Evolutionary conservation across 176 grass and related monocot genomes (phyloP), one percentile per base, ranked within the genome.

Genomic region (Coix lacrymajobi): DNA sequence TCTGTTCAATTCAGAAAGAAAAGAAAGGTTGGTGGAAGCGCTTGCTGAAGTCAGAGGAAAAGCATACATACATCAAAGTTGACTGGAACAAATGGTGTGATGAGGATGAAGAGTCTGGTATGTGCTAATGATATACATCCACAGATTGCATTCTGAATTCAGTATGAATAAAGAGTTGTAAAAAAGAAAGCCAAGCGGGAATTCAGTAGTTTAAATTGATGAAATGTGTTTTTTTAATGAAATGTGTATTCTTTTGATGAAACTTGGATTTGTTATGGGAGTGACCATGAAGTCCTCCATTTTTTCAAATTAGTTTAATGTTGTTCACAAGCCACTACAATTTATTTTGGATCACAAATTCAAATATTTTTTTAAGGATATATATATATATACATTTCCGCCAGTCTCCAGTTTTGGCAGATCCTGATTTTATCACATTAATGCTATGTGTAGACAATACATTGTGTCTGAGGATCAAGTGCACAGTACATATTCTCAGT

Each of bases 11-110:
- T 69, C 68, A 95, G 71, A 98, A 98, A 79, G 96, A 95, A 87
- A 98, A 95, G 87, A 93, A 89, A 73, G 91, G 73, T 28, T 98
- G 96, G 96, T 98, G 96, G 96, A 93, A 89, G 56, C 90, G 87
- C 66, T 84, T 95, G 52, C 89, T 95, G 72, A 95, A 98, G 78
- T 98, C 89, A 78, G 92, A 91, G 73, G 92, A 87, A 85, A 98
- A 98, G 33, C 89, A 88, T 89, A 91, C 96, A 66, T 90, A 98
- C 79, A 95, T 98, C 75, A 95, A 98, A 76, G 96, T 98, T 85
- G 96, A 98, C 84, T 98, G 93, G 93, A 98, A 95, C 87, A 95
- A 98, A 93, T 98, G 93, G 89, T 86, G 91, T 0, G 96, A 98
- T 44, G 96, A 98, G 85, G 96, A 98, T 88, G 96, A 98, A 71